Base-by-base conservation (phyloP, 352 stramenopile species). In the Pythium biforme region DNA sequence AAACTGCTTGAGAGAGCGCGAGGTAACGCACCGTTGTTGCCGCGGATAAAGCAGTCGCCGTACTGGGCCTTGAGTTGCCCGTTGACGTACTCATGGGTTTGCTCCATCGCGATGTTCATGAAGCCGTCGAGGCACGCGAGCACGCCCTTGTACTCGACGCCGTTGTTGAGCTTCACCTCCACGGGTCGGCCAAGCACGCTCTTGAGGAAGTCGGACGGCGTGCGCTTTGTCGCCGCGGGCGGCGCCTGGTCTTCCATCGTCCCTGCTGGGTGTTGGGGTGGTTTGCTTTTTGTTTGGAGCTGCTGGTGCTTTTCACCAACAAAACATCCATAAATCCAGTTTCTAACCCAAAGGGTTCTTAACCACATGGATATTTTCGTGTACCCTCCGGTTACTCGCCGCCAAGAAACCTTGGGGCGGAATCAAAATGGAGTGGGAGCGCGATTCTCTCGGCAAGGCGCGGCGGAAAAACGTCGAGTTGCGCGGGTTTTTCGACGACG, bases 41-140 rank as follows among this genome's bases (percentile, higher is more conserved):
- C 98, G 55, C 98, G 96, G 76, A 99, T 99, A 71, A 99, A 99
- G 83, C 97, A 99, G 79, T 99, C 98, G 54, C 97, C 97, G 82
- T 99, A 99, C 72, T 99, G 98, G 26, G 92, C 89, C 76, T 99
- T 99, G 56, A 99, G 87, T 77, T 99, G 95, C 11, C 97, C 98
- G 81, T 99, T 98, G 37, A 98, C 87, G 77, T 98, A 99, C 79
- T 99, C 98, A 70, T 99, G 97, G 55, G 97, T 99, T 79, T 99
- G 97, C 78, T 99, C 98, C 96, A 99, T 99, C 34, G 97, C 98
- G 81, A 99, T 99, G 83, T 99, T 99, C 96, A 99, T 98, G 79
- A 99, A 99, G 34, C 98, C 97, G 84, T 99, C 98, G 40, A 99
- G 86, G 73, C 97, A 99, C 19, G 96, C 97, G 49, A 99, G 79